phyloP scores from a whole-genome alignment of 345 rosid genomes.

The Populus pruinosa region DNA sequence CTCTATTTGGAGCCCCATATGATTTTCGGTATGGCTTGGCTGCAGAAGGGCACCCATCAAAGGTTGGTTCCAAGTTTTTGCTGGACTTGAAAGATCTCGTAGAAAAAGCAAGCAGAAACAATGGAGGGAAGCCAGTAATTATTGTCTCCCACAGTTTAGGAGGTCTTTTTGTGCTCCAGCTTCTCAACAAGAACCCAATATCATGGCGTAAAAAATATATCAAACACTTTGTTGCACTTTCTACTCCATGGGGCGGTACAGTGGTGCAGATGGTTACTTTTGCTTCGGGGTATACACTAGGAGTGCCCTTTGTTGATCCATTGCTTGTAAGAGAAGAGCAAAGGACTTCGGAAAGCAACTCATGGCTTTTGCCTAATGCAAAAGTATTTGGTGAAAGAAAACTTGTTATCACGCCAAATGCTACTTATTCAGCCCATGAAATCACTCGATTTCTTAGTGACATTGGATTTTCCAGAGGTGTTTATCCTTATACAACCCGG shows the following conservation, averaged over 20 bases:
- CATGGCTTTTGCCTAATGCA: slow-evolving; percentile 77
- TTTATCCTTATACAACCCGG: slow-evolving; percentile 52
- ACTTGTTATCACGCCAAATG: slow-evolving; percentile 48
- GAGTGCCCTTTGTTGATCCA: slow-evolving; percentile 79
- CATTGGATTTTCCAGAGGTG: slow-evolving; percentile 66
- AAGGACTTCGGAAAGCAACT: slow-evolving; percentile 74
- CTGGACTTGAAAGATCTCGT: slow-evolving; percentile 55
- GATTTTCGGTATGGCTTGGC: slow-evolving; percentile 87
- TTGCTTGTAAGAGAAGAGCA: slow-evolving; percentile 65
- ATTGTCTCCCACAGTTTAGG: slow-evolving; percentile 84
- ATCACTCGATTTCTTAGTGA: slow-evolving; percentile 44
- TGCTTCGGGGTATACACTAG: slow-evolving; percentile 66
- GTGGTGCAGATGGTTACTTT: slow-evolving; percentile 59
- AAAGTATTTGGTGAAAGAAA: slow-evolving; percentile 38
- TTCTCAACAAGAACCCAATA: slow-evolving; percentile 55
- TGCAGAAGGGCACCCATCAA: slow-evolving; percentile 57
- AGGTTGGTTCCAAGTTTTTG: slow-evolving; percentile 59
- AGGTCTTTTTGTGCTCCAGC: slow-evolving; percentile 63
- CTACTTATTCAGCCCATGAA: slow-evolving; percentile 50
- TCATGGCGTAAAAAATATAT: slow-evolving; percentile 62
- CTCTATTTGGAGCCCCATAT: slow-evolving; percentile 78
- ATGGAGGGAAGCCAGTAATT: slow-evolving; percentile 67
- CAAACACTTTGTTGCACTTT: slow-evolving; percentile 72
- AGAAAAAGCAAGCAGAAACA: slow-evolving; percentile 53
- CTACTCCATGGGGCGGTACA: slow-evolving; percentile 83